Evolutionary conservation across 352 stramenopile species (phyloP), one percentile per base, ranked within the genome.

Genomic region (Pythium vanterpoolii): DNA sequence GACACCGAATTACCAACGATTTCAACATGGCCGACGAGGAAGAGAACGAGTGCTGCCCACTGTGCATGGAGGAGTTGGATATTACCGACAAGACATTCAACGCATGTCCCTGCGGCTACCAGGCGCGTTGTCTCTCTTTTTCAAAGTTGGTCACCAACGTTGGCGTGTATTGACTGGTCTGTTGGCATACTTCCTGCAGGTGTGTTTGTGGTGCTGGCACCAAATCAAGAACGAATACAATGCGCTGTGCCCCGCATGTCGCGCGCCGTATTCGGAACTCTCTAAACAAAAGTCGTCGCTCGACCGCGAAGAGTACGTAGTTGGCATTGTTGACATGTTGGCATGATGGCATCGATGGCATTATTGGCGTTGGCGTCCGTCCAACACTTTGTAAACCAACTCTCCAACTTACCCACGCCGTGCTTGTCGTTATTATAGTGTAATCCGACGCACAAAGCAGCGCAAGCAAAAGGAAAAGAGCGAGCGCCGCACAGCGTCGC

Each of bases 171-270:
- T 38, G 33, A 38, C 33, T 2, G 33, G 16, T 38, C 14, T 33
- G 33, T 26, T 18, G 26, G 11, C 19, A 21, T 38, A 27, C 6
- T 27, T 49, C 43, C 24, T 14, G 27, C 26, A 88, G 82, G 93
- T 99, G 13, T 99, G 97, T 86, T 97, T 99, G 69, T 99, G 97
- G 96, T 99, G 97, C 79, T 99, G 97, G 96, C 95, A 99, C 60
- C 92, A 98, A 61, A 99, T 99, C 71, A 98, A 98, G 78, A 98
- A 99, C 72, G 96, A 98, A 62, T 96, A 99, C 83, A 99, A 98
- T 43, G 93, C 86, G 6, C 79, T 98, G 9, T 99, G 97, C 76
- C 97, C 97, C 10, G 97, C 96, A 10, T 99, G 97, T 71, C 89
- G 97, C n/a, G 95, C 91, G 51, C 91, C 96, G 14, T 99, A 99